Evolutionary conservation across 2,329 filamentous ascomycete species (phyloP), one percentile per base, ranked within the genome.

Genomic region (Lecanosticta acicola): DNA sequence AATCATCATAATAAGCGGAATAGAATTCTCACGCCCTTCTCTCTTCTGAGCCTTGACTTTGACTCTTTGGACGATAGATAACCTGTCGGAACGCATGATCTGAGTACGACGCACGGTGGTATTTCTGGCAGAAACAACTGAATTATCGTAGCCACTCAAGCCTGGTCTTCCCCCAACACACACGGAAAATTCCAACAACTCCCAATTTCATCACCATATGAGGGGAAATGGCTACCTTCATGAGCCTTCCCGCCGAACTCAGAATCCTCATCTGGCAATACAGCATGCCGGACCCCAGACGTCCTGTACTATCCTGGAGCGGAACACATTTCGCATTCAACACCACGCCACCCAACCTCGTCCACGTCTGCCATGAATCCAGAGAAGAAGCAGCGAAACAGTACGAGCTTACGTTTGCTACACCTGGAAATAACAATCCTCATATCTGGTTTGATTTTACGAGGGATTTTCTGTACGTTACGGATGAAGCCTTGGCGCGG

Each of bases 211-310:
- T n/a, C n/a, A n/a, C n/a, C n/a, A n/a, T n/a, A n/a, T n/a, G n/a
- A n/a, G n/a, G n/a, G n/a, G n/a, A 29, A 29, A 49, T 52, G 50
- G 45, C 45, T n/a, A 41, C 48, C n/a, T 46, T 54, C 21, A 26
- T 36, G 3, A 39, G 39, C 14, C 51, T 54, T 13, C 48, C 51
- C 19, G 43, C 51, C 33, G 51, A 54, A 34, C 45, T 51, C 11
- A 48, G 48, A 8, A 43, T 51, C 24, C 19, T 34, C n/a, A 49
- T 51, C 33, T 49, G 43, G 48, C 48, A 51, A 17, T 39, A 48
- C 39, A 51, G 48, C 41, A 40, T 42, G 21, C 48, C 43, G 21
- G 48, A 45, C 5, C 45, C 48, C 19, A 39, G 51, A 10, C 48
- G 48, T 19, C 20, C 51, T 32, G 46, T 50, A 1, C 34, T 51